phyloP scores from a whole-genome alignment of 2,329 filamentous ascomycete species.

The Claviceps digitariae region DNA sequence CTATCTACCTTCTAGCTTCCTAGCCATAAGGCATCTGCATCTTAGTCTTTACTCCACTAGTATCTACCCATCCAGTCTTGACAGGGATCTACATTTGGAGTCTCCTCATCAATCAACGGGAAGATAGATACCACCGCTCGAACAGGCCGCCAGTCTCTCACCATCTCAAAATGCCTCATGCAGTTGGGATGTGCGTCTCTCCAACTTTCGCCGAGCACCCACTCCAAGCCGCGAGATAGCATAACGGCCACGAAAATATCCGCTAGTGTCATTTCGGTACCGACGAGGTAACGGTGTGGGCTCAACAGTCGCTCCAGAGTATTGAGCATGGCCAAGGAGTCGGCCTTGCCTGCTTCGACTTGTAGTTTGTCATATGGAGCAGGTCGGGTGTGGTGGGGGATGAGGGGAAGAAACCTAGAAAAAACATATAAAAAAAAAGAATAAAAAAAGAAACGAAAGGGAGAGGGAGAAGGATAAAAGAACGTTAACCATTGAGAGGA shows the following conservation, averaged over 20 bases:
- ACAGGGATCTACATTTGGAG: neutral
- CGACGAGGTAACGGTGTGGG: neutral
- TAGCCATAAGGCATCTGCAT: too few species aligned
- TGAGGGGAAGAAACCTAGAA: neutral
- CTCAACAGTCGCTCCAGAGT: neutral
- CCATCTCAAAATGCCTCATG: constrained; percentile 1
- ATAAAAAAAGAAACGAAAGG: too few species aligned
- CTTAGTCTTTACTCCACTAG: too few species aligned
- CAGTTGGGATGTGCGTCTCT: neutral
- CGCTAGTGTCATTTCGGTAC: neutral
- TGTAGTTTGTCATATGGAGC: neutral
- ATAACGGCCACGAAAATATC: neutral
- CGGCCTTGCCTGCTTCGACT: neutral
- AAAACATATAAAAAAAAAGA: too few species aligned
- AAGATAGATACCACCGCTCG: neutral
- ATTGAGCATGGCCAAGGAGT: neutral
- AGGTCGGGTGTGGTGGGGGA: neutral
- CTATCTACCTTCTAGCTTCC: too few species aligned
- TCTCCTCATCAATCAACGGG: neutral
- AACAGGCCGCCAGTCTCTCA: neutral
- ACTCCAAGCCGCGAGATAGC: neutral
- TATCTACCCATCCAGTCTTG: too few species aligned
- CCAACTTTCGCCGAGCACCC: neutral
- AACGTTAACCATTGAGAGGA: neutral
- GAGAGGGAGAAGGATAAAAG: neutral